Base-by-base conservation (phyloP, 2,329 filamentous ascomycete genomes). In the Botryotinia convoluta region DNA sequence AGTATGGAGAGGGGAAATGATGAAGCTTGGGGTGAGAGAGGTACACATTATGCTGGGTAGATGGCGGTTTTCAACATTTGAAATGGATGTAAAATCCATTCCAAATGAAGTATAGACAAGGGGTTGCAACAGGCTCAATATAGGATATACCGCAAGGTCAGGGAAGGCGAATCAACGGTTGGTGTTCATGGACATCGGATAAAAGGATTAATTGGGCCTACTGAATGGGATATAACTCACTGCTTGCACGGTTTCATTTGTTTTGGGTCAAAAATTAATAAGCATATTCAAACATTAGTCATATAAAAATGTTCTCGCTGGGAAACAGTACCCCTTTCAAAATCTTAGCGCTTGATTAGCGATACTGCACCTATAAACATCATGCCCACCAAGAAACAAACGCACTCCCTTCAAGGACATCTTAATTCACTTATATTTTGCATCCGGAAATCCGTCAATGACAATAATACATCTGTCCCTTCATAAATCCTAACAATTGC, bases 11-110 rank as follows among this genome's bases (percentile, higher is more conserved):
- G 48, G 29, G 7, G 22, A 29, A 45, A 20, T 3, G 35, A 57
- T 7, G 29, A 67, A 37, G 22, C 14, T 57, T 67, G 69, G 45
- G 60, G 20, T 20, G 48, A 42, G 8, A 72, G 39, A 18, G 70
- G 61, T 26, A 54, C 61, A n/a, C 48, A 72, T 44, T 72, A 45
- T 57, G 14, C 44, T 37, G 35, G 44, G 16, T 67, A 65, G 32
- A 59, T 22, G 35, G 9, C 4, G 35, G 3, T 14, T n/a, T n/a
- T 44, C 10, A 12, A 6, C 10, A 44, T 57, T 9, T 32, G 12
- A 32, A 42, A 42, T 51, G 39, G 26, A 37, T 29, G 26, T n/a
- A 48, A 45, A 45, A 7, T 48, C 26, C 16, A 42, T 37, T 18
- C 35, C 10, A 0, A 22, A 68, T n/a, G 2, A 14, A 32, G 16